phyloP scores from a whole-genome alignment of 2,329 filamentous ascomycete species.

The Talaromyces amestolkiae region DNA sequence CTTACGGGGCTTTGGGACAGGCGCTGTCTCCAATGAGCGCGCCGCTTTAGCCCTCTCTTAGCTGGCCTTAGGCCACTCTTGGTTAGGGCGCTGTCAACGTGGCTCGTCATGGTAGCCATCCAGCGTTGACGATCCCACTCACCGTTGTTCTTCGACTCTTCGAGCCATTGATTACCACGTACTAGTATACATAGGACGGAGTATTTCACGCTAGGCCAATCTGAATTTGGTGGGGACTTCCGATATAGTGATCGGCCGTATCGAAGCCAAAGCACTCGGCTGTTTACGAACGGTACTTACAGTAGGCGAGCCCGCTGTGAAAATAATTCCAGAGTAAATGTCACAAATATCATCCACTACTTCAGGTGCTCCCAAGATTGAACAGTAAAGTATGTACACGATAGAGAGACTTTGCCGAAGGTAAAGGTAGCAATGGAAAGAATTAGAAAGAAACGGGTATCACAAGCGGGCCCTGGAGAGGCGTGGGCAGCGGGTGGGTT shows the following conservation, averaged over 20 bases:
- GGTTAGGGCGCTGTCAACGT: slow-evolving; percentile 27
- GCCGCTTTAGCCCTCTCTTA: background rate
- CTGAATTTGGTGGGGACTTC: background rate
- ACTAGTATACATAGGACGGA: no score
- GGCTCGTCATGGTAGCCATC: slow-evolving; percentile 19
- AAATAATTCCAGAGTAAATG: background rate
- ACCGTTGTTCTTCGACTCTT: slow-evolving; percentile 4
- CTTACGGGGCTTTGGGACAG: slow-evolving; percentile 18
- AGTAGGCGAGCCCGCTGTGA: background rate
- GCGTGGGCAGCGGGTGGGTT: background rate
- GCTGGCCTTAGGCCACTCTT: background rate
- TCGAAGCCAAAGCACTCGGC: background rate
- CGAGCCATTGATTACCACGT: background rate
- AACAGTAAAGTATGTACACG: background rate
- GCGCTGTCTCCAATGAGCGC: slow-evolving; percentile 18
- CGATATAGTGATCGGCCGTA: background rate
- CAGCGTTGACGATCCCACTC: background rate
- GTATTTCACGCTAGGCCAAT: background rate
- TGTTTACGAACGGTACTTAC: background rate
- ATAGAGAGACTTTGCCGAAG: background rate
- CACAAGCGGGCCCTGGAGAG: slow-evolving; percentile 18
- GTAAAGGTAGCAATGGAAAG: background rate
- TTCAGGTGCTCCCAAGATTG: background rate
- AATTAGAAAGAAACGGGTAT: slow-evolving; percentile 30
- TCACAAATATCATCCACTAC: background rate